These are phyloP conservation scores for Dactylellina leptospora DNA, from an alignment of 2,329 filamentous ascomycete genomes.

Conservation along the genomic window DNA sequence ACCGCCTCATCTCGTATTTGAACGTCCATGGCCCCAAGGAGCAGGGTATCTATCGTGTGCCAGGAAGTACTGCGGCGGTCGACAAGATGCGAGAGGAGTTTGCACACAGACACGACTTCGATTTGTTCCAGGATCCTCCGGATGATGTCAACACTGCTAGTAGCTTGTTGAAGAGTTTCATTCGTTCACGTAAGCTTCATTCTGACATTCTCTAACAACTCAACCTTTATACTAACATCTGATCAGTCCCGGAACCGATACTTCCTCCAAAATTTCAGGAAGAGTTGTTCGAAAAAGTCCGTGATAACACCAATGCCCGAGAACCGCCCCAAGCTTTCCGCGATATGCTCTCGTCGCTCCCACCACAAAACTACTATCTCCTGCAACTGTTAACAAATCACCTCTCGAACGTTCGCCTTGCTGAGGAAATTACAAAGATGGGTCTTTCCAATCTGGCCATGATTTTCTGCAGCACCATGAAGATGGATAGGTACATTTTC, in stretches of 20 bases:
- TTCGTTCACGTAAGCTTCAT: constrained; percentile 54
- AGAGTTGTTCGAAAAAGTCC: constrained; percentile 56
- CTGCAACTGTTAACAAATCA: constrained; percentile 57
- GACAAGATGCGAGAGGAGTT: constrained; percentile 58
- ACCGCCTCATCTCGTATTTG: constrained; percentile 57
- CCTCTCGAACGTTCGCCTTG: constrained; percentile 55
- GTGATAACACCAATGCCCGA: constrained; percentile 55
- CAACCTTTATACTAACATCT: constrained; percentile 3
- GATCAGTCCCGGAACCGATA: constrained; percentile 56
- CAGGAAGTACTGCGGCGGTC: constrained; percentile 57
- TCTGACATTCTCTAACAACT: neutral
- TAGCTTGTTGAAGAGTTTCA: constrained; percentile 57
- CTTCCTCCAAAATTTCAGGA: constrained; percentile 56
- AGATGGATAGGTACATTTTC: constrained; percentile 57
- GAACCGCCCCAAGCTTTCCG: constrained; percentile 56
- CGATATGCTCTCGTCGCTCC: constrained; percentile 56
- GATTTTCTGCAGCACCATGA: constrained; percentile 57
- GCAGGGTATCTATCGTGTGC: constrained; percentile 57
- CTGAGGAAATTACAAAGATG: constrained; percentile 57
- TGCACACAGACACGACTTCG: constrained; percentile 56
- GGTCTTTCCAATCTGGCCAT: constrained; percentile 57
- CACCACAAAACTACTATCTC: constrained; percentile 58
- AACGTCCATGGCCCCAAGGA: constrained; percentile 57
- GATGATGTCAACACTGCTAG: constrained; percentile 58
- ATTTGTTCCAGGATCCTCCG: constrained; percentile 57